These are phyloP conservation scores for Penicillium hesseltinei DNA, from an alignment of 2,329 filamentous ascomycete genomes.

Conservation along the genomic window DNA sequence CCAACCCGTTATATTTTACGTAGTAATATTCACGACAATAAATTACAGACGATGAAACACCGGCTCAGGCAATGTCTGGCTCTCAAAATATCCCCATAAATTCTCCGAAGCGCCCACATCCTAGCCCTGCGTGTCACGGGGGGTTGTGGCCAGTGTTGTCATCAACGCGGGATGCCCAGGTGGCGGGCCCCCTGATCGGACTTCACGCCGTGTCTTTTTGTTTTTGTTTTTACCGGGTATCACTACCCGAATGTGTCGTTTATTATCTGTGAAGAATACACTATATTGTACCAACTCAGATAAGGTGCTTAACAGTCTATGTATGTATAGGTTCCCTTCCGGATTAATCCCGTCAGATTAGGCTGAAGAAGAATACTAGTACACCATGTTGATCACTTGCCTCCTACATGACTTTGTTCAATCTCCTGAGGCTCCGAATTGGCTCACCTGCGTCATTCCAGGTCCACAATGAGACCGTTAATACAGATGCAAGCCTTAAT, in stretches of 20 bases:
- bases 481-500: neutral
- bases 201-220: constrained; percentile 9
- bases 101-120: constrained; percentile 16
- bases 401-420: neutral
- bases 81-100: constrained; percentile 4
- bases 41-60: constrained; percentile 11
- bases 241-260: neutral
- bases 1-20: neutral
- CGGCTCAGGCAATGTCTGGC: neutral
- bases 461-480: neutral
- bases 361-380: neutral
- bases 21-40: neutral
- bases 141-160: constrained; percentile 18
- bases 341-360: neutral
- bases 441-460: neutral
- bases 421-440: neutral
- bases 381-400: neutral
- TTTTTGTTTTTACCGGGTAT: neutral
- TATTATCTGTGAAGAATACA: neutral
- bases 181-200: constrained; percentile 17
- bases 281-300: neutral
- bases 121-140: constrained; percentile 4
- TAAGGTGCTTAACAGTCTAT: neutral
- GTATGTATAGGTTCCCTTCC: neutral
- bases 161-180: constrained; percentile 20